phyloP scores from a whole-genome alignment of 2,329 filamentous ascomycete species.

The Aspergillus nomiae region DNA sequence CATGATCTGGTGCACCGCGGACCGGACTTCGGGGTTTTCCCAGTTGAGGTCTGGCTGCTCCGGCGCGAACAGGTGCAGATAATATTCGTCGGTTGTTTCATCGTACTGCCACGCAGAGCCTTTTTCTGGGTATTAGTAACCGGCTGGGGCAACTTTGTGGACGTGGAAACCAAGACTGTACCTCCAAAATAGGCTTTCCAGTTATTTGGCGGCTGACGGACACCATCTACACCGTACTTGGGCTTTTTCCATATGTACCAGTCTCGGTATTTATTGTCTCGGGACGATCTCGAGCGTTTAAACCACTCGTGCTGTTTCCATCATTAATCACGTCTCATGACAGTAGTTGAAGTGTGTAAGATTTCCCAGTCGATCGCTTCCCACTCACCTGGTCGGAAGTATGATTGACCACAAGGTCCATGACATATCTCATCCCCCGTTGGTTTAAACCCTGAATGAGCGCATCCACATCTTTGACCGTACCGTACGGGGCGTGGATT shows the following conservation, averaged over 20 bases:
- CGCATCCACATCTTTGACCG: background rate
- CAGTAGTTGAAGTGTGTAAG: background rate
- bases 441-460: background rate
- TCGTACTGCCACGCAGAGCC: conserved; percentile 47
- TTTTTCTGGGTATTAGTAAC: background rate
- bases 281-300: conserved; percentile 62
- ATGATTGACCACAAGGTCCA: background rate
- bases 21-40: conserved; percentile 67
- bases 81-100: conserved; percentile 69
- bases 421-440: background rate
- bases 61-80: conserved; percentile 71
- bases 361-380: background rate
- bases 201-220: conserved; percentile 70
- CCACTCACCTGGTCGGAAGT: background rate
- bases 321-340: background rate
- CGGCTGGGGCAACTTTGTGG: background rate
- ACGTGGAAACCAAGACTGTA: background rate
- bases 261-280: conserved; percentile 63
- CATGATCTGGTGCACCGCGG: conserved; percentile 73
- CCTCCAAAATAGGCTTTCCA: background rate
- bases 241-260: conserved; percentile 65
- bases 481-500: background rate
- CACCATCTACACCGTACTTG: conserved; percentile 56
- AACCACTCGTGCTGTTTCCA: conserved; percentile 52
- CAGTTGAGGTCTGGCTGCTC: conserved; percentile 82